A percentile compares a stretch with the other conserved stretches of the same genome.
Conservation (phyloP, 495 filamentous ascomycete genomes). For the Trichoderma virens region DNA sequence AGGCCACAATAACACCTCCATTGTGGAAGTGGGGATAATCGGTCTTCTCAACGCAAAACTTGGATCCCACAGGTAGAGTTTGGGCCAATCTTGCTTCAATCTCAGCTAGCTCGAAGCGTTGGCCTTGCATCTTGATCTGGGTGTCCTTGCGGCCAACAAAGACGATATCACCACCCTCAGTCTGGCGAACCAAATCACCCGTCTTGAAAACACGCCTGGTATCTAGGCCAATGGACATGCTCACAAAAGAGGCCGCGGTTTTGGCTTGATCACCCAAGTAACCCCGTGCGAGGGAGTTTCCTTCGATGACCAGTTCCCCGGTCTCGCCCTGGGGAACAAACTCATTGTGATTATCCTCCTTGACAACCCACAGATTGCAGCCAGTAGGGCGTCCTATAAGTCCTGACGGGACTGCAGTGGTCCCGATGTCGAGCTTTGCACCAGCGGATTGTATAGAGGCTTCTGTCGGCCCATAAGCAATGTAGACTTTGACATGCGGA, state of each 20-base stretch:
- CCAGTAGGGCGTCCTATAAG: not conserved
- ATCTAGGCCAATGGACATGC: not conserved
- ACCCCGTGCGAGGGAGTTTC: slow-evolving; percentile 24
- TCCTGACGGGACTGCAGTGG: not conserved
- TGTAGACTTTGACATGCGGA: slow-evolving; percentile 11
- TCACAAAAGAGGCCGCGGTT: not conserved
- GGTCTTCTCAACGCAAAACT: not conserved
- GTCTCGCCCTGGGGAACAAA: slow-evolving; percentile 34
- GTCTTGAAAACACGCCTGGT: slow-evolving; percentile 31
- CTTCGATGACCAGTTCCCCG: slow-evolving; percentile 33
- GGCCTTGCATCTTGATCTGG: slow-evolving; percentile 28
- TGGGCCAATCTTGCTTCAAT: slow-evolving; percentile 17
- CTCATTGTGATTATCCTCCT: slow-evolving; percentile 31
- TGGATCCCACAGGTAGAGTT: not conserved
- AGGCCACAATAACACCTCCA: not conserved
- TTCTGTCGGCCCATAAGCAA: slow-evolving; percentile 21
- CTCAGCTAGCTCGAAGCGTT: slow-evolving; percentile 25
- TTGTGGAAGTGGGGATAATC: not conserved
- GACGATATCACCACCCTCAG: slow-evolving; percentile 17
- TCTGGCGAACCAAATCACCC: slow-evolving; percentile 42
- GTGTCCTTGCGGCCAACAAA: slow-evolving; percentile 24
- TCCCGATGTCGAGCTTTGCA: not conserved
- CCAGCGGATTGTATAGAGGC: not conserved
- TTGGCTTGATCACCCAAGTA: slow-evolving; percentile 24
- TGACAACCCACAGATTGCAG: not conserved